phyloP scores from a whole-genome alignment of 768 basidiomycete species.

The Piloderma croceum region DNA sequence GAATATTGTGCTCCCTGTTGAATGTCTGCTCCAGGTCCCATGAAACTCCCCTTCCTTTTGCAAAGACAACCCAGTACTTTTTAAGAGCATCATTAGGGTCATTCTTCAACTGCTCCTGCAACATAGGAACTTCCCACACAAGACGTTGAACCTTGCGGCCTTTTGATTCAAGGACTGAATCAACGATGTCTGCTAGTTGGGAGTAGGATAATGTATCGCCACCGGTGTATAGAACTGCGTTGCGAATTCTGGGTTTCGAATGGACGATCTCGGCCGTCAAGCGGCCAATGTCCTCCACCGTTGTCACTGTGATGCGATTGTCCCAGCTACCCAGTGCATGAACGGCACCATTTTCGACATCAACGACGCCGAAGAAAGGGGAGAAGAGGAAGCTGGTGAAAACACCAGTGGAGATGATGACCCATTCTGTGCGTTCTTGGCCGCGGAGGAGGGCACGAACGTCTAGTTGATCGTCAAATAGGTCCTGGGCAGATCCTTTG shows the following conservation, averaged over 20 bases:
- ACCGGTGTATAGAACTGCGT: conserved; percentile 23
- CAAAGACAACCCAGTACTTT: conserved; percentile 23
- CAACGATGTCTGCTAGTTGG: conserved; percentile 19
- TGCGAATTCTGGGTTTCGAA: conserved; percentile 8
- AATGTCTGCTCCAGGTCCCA: conserved; percentile 7
- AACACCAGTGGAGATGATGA: conserved; percentile 25
- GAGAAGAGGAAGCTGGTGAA: conserved; percentile 28
- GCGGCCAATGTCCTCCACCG: conserved; percentile 23
- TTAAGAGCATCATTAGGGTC: conserved; percentile 17
- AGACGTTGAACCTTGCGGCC: conserved; percentile 9
- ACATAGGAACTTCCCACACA: conserved; percentile 11
- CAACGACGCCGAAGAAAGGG: conserved; percentile 23
- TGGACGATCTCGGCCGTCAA: conserved; percentile 18
- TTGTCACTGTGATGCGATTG: conserved; percentile 23
- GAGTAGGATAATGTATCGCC: conserved; percentile 26
- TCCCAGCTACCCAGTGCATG: conserved; percentile 21
- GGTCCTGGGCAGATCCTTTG: conserved; percentile 20
- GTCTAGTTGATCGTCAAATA: conserved; percentile 31
- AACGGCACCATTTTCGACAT: conserved; percentile 10
- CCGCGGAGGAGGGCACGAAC: conserved; percentile 25
- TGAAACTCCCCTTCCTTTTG: conserved; percentile 18
- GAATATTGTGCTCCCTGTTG: neutral
- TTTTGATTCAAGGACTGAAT: conserved; percentile 6
- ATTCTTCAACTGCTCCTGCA: conserved; percentile 13
- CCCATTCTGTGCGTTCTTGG: conserved; percentile 23